Evolutionary conservation across 371 early-diverging fungal species (phyloP), one percentile per base, ranked within the genome.

Genomic region (Mortierella sp.): DNA sequence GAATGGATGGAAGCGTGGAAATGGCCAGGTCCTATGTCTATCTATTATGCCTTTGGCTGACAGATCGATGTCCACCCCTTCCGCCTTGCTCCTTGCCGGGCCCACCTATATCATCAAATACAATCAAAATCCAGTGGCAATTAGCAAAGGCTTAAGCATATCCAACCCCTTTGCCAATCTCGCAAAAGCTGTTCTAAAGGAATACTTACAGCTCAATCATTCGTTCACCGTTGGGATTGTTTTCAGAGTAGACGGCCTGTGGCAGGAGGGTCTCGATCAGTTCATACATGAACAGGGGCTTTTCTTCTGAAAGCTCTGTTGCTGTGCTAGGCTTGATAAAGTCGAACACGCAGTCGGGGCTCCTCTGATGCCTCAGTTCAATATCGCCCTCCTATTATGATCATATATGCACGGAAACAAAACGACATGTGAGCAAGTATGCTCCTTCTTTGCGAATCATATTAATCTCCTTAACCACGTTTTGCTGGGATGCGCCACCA

Each of bases 261-360:
- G 97, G 97, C 68, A 97, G 85, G 73, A 97, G 81, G 0, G 97
- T 97, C 81, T 97, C 97, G 58, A 97, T 96, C 22, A 95, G 90
- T 8, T 92, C 90, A 80, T 96, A 97, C 55, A 96, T 87, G 78
- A 95, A 94, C 19, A 87, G 75, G 0, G 98, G 98, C 80, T 96
- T 96, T 50, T 89, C 88, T 79, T 96, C 94, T 4, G 92, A 92
- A 8, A 92, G 79, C 61, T 93, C 93, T 22, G 87, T 90, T 63
- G 86, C 77, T 41, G 80, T 70, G 41, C 44, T 68, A 0, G 97
- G 97, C 79, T 95, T 95, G 58, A 95, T 85, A 88, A 93, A 96
- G 77, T 98, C 98, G 89, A 98, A 96, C 66, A 96, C 91, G 79
- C 95, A 96, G 82, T 98, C 98, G 14, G 98, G 94, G 80, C 93